phyloP scores from a whole-genome alignment of 192 early-diverging fungal genomes.

The Gryganskiella cystojenkinii region DNA sequence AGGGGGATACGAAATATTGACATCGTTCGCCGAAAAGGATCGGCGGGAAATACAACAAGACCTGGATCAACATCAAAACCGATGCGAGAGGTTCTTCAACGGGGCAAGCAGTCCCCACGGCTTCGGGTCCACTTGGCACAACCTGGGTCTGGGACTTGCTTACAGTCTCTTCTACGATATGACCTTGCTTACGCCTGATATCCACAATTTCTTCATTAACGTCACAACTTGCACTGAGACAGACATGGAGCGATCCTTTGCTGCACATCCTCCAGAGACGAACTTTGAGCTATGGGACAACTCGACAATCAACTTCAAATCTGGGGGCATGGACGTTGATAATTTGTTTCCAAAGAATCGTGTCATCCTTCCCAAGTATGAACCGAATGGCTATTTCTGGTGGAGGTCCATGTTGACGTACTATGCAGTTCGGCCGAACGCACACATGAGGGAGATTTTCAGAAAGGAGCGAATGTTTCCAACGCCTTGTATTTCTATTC shows the following conservation, averaged over 20 bases:
- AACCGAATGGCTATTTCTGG: slow-evolving; percentile 24
- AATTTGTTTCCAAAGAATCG: neutral
- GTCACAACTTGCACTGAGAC: slow-evolving; percentile 13
- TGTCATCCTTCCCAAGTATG: slow-evolving; percentile 7
- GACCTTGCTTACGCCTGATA: slow-evolving; percentile 6
- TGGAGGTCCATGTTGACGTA: slow-evolving; percentile 38
- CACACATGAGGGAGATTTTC: slow-evolving; percentile 3
- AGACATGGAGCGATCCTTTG: slow-evolving; percentile 7
- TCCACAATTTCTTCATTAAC: slow-evolving; percentile 7
- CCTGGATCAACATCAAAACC: slow-evolving; percentile 26
- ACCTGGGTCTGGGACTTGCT: slow-evolving; percentile 12
- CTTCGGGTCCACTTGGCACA: slow-evolving; percentile 27
- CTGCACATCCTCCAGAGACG: slow-evolving; percentile 6
- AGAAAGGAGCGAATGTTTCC: neutral
- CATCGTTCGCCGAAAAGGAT: slow-evolving; percentile 9
- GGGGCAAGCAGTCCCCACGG: neutral
- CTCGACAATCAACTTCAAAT: slow-evolving; percentile 29
- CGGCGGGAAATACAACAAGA: slow-evolving; percentile 11
- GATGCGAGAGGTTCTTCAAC: slow-evolving; percentile 26
- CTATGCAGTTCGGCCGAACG: slow-evolving; percentile 22
- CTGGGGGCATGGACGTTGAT: neutral
- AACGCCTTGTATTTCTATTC: slow-evolving; percentile 24
- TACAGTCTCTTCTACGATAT: slow-evolving; percentile 21
- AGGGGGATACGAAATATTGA: slow-evolving; percentile 17
- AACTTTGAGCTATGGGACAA: neutral